Base-by-base conservation (phyloP, 768 basidiomycete species). In the Agaricus subrufescens region DNA sequence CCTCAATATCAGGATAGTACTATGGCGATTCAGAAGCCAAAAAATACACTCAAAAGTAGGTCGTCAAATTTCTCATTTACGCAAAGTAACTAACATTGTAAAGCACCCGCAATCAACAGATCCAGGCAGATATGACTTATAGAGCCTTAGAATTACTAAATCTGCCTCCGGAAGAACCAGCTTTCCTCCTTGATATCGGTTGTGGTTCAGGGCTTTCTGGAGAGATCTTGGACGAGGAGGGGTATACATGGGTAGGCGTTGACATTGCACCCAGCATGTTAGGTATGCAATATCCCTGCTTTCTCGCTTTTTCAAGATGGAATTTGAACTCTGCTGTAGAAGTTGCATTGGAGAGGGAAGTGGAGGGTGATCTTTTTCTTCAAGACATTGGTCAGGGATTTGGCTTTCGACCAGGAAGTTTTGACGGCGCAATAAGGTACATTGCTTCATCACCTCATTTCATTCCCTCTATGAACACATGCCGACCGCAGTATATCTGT, bases 361-460 rank as follows among this genome's bases (percentile, higher is more conserved):
- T 98, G 0, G 93, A 95, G 60, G 97, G 97, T 2, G 97, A 99
- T 70, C 74, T 99, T 25, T 96, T 99, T 69, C 70, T 98, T 34
- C 95, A 98, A 62, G 97, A 99, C 66, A 97, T 98, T 43, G 97
- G 97, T 0, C 97, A 99, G 68, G 97, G 97, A 0, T 91, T 98
- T 65, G 94, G 95, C 6, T 99, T 97, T 70, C 82, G 97, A 40
- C 91, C 97, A 55, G 97, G 96, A 58, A 89, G 90, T 60, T 98
- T 99, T 68, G 97, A 99, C 68, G 97, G 96, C 40, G 95, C 93
- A 5, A 98, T 99, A 66, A 96, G 94, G 94, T 89, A 38, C 34
- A 75, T 63, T 23, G 14, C 62, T 27, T 49, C 43, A 19, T 5
- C 27, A 7, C 1, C 9, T 19, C 52, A 6, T 9, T n/a, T 38